Evolutionary conservation across 2,329 filamentous ascomycete genomes (phyloP).

Genomic region (Fusarium sp.): DNA sequence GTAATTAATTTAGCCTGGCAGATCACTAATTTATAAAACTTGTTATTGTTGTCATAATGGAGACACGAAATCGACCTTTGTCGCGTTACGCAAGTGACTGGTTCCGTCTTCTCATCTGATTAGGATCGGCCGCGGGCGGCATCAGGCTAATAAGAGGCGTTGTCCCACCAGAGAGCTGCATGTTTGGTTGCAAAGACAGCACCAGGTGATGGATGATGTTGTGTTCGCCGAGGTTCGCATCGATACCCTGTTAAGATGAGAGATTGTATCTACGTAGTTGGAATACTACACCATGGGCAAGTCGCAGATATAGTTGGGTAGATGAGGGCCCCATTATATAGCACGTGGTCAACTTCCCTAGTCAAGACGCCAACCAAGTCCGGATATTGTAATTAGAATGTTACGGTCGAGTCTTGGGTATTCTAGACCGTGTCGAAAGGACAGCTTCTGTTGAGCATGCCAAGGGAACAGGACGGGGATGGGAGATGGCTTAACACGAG

Average conservation of each 20-base stretch:
- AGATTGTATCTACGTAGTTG: slow-evolving; percentile 2
- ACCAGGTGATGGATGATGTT: slow-evolving; percentile 5
- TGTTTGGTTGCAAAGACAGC: neutral
- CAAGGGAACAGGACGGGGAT: slow-evolving; percentile 11
- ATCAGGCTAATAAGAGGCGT: slow-evolving; percentile 15
- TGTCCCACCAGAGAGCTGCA: slow-evolving; percentile 19
- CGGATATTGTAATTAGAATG: slow-evolving; percentile 30
- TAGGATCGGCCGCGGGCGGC: slow-evolving; percentile 33
- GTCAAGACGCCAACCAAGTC: slow-evolving; percentile 27
- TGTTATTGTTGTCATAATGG: slow-evolving; percentile 14
- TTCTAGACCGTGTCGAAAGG: neutral
- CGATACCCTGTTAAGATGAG: slow-evolving; percentile 1
- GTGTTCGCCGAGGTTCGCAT: slow-evolving; percentile 21
- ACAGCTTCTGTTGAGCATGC: slow-evolving; percentile 1
- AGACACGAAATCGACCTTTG: slow-evolving; percentile 7
- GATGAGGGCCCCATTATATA: slow-evolving; percentile 15
- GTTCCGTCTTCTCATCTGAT: slow-evolving; percentile 29
- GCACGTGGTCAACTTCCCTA: slow-evolving; percentile 31
- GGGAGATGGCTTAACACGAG: slow-evolving; percentile 20
- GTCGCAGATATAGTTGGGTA: slow-evolving; percentile 21
- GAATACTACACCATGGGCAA: slow-evolving; percentile 4
- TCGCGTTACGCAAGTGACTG: slow-evolving; percentile 4
- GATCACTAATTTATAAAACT: slow-evolving; percentile 31
- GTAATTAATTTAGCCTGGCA: slow-evolving; percentile 17
- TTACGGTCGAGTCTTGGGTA: slow-evolving; percentile 12